Base-by-base conservation (phyloP, 257 asterid species). In the Solanum appendiculatum region DNA sequence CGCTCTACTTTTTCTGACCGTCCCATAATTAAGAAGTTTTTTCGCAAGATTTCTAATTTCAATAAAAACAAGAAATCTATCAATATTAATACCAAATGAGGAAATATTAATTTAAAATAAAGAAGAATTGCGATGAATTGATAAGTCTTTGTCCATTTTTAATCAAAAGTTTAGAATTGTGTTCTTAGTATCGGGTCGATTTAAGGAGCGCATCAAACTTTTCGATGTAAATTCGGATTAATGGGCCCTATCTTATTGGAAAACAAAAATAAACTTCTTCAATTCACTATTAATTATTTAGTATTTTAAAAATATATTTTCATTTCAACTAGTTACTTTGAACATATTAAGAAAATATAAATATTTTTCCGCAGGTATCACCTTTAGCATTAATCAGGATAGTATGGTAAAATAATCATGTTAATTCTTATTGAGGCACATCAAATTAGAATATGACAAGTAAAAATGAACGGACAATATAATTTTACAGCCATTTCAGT, bases 1-100 rank as follows among this genome's bases (percentile, higher is more conserved):
- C 97, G 98, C 91, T 91, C 93, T 91, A 15, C 88, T 90, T 82
- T 88, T 85, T 63, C 86, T 87, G 86, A 87, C 86, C 80, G 29
- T 87, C 69, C 82, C 69, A 80, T 77, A 86, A 77, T 86, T 44
- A 58, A 60, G 81, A 42, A 86, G 75, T 25, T 72, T 86, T 68
- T 34, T 74, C n/a, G 42, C 31, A 13, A 54, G 42, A n/a, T 37
- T 51, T 85, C 39, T 83, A 70, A 88, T 91, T 82, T 77, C 39
- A 51, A 85, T 82, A 56, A 87, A 87, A 88, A 68, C 88, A 90
- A 90, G 87, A 85, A 88, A 86, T 92, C 87, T 86, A 80, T 80
- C 14, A 21, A 80, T 29, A 48, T 4, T 29, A 48, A 48, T 81
- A 86, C 95, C 94, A 92, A 91, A 92, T 88, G 90, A 89, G 93